These are phyloP conservation scores for Epichloe bromicola DNA, from an alignment of 2,329 filamentous ascomycete species.

Conservation along the genomic window DNA sequence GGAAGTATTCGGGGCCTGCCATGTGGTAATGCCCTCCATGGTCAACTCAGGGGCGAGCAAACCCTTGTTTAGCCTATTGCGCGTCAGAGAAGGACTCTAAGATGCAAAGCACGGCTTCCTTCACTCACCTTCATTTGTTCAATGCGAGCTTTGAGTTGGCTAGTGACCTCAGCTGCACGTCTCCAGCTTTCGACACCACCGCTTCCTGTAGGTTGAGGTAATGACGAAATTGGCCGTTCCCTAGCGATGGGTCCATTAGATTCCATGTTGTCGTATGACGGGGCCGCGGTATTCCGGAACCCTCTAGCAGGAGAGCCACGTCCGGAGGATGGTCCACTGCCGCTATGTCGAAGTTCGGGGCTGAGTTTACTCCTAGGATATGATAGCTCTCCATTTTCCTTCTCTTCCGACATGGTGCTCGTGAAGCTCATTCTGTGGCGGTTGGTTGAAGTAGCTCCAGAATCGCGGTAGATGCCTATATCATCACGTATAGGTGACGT, in stretches of 20 bases:
- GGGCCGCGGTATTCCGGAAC: slow-evolving; percentile 27
- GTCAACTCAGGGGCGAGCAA: slow-evolving; percentile 15
- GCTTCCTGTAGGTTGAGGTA: slow-evolving; percentile 21
- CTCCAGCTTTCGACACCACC: slow-evolving; percentile 73
- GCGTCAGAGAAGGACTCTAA: neutral
- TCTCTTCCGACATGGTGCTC: slow-evolving; percentile 61
- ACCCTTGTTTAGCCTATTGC: slow-evolving; percentile 16
- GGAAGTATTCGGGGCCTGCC: slow-evolving; percentile 1
- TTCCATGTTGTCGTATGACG: slow-evolving; percentile 22
- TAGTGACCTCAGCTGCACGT: slow-evolving; percentile 91
- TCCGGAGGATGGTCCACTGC: slow-evolving; percentile 39
- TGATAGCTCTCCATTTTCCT: slow-evolving; percentile 51
- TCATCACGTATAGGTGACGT: slow-evolving; percentile 46
- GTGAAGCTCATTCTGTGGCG: slow-evolving; percentile 47
- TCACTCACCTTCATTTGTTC: slow-evolving; percentile 82
- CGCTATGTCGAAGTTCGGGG: slow-evolving; percentile 39
- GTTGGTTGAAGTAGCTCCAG: slow-evolving; percentile 24
- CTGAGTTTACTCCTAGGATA: slow-evolving; percentile 40
- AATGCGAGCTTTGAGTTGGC: slow-evolving; percentile 91
- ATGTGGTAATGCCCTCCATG: neutral
- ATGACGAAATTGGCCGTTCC: slow-evolving; percentile 22
- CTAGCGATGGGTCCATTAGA: slow-evolving; percentile 13
- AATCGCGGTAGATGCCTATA: slow-evolving; percentile 45
- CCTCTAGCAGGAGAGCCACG: slow-evolving; percentile 46
- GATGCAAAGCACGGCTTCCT: neutral